Conservation (phyloP, 1,284 basidiomycete species). For the Ceratobasidium papillatum region DNA sequence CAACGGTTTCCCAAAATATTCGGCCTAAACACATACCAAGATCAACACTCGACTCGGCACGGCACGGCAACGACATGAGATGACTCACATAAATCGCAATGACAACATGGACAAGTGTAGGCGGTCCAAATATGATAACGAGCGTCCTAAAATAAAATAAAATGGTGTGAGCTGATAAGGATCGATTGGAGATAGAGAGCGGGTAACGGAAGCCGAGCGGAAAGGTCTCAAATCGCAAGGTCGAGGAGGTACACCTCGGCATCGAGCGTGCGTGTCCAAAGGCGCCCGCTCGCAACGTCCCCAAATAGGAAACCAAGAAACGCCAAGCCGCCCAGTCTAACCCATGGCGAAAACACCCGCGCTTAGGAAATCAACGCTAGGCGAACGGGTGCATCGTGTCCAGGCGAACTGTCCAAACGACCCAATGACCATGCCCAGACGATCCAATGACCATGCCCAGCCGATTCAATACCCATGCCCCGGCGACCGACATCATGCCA, state of each 20-base stretch:
- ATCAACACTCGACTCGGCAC: not conserved
- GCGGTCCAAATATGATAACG: conserved; percentile 85
- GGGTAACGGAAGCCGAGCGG: not conserved
- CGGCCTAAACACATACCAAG: conserved; percentile 63
- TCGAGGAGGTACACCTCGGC: too few species aligned
- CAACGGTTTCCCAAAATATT: conserved; percentile 90
- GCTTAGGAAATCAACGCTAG: not conserved
- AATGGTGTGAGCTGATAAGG: not conserved
- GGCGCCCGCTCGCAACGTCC: not conserved
- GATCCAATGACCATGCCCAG: too few species aligned
- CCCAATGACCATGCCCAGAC: too few species aligned
- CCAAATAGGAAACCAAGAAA: not conserved
- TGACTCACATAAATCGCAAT: conserved; percentile 77
- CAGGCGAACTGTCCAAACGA: too few species aligned
- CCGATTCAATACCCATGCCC: too few species aligned
- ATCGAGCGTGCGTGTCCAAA: not conserved
- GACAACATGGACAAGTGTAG: conserved; percentile 87
- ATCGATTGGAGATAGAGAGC: not conserved
- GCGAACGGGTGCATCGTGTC: not conserved
- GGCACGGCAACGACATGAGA: not conserved
- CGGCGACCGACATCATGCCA: too few species aligned
- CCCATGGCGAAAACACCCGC: not conserved
- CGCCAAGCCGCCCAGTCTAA: not conserved
- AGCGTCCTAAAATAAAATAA: conserved; percentile 64
- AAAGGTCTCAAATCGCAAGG: not conserved